Base-by-base conservation (phyloP, 306 rosid species). In the Rosa chinensis region DNA sequence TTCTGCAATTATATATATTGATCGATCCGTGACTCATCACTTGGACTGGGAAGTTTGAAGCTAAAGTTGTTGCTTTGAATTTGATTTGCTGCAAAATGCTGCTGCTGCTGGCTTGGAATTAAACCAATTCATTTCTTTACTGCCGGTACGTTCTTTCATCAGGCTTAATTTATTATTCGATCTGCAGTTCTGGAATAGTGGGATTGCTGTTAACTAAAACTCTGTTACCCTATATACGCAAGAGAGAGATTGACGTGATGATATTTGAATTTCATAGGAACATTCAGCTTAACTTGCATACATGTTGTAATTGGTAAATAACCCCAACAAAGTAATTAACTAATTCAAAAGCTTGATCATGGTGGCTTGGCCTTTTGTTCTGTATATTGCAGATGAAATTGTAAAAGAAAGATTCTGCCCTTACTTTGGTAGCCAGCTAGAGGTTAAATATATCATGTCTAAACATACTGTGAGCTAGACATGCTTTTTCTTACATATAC, bases 121-220 rank as follows among this genome's bases (percentile, higher is more conserved):
- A 77, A 73, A 39, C 82, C 55, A 37, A 52, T 59, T 53, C 78
- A 77, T 71, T 70, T 58, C 68, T 61, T 68, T 80, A 45, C 72
- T 72, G 72, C 85, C 71, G 87, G 85, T 82, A 79, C 32, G 70
- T 79, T 75, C 81, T 79, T 72, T 76, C 66, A 55, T 52, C 37
- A 79, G 40, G n/a, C 44, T 47, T 48, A 35, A 39, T 48, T n/a
- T 42, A 43, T n/a, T 10, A 66, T 16, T 21, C 66, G 43, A 63
- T 63, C 69, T 61, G 39, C 66, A 61, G 37, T 28, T 12, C 39
- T 23, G 37, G 37, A 23, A 59, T 59, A 20, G 32, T 21, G 16
- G 37, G 66, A 59, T 21, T 58, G 35, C 35, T 59, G 6, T 23
- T 23, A 59, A 59, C 52, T 52, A 16, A 21, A 16, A 16, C 10